Conservation (phyloP, 179 eudicot species). For the Beta corolliflora region DNA sequence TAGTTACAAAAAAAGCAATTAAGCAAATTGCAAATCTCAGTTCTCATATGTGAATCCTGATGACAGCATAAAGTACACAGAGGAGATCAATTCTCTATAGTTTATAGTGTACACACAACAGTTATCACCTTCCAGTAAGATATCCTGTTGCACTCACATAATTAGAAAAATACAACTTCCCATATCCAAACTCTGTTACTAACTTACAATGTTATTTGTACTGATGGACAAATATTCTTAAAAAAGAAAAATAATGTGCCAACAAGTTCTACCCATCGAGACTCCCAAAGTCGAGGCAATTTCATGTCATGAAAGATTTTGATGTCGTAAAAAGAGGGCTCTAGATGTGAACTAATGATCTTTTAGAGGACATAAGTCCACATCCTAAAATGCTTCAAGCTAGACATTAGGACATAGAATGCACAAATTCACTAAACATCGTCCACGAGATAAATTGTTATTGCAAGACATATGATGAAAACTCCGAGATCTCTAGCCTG, state of each 20-base stretch:
- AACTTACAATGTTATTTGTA: no score
- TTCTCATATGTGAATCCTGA: neutral
- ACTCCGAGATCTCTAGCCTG: no score
- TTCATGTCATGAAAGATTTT: neutral
- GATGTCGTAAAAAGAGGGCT: neutral
- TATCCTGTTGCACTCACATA: neutral
- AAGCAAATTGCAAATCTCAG: neutral
- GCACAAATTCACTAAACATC: neutral
- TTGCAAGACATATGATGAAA: neutral
- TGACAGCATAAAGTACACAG: neutral
- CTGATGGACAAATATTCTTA: no score
- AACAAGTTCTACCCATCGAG: no score
- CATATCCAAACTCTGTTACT: neutral
- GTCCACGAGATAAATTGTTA: conserved; percentile 3
- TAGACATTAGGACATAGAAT: neutral
- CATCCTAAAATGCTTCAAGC: neutral
- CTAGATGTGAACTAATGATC: neutral
- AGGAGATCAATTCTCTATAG: neutral
- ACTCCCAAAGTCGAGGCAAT: neutral
- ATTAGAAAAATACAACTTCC: neutral
- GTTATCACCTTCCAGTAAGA: neutral
- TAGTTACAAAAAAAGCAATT: neutral
- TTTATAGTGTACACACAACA: neutral
- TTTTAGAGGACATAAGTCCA: neutral
- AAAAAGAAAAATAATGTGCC: no score